Base-by-base conservation (phyloP, 2,329 filamentous ascomycete species). In the Dactylellina parvicollis region DNA sequence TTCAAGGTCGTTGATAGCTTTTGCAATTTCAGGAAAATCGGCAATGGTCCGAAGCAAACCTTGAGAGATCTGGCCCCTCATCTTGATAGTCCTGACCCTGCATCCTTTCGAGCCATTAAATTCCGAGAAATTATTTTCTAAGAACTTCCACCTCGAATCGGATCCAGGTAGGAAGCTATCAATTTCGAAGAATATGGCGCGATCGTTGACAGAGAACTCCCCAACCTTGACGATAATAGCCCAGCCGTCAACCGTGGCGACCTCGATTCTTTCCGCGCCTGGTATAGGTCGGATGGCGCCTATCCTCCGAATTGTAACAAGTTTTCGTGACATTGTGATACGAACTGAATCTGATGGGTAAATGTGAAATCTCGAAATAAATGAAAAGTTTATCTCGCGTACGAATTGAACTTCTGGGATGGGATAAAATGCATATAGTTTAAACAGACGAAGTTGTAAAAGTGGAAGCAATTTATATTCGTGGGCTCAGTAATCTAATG, bases 151-250 rank as follows among this genome's bases (percentile, higher is more conserved):
- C 0, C 75, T 61, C n/a, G 57, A 26, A 28, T 76, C 50, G 4
- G 22, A 49, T 7, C 44, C 47, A 5, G 79, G 79, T 4, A 81
- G 50, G 72, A 80, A 79, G 46, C 77, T 78, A 70, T 80, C 79
- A 20, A 80, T 78, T 61, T 80, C 79, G 54, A 80, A 78, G 40
- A 76, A 80, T 16, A 80, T 69, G 3, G 80, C 77, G 0, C 77
- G 54, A n/a, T 80, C 73, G 42, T 77, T 78, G 1, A 67, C 49
- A 14, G 72, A 1, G 69, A 72, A 77, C 0, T 57, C 38, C 7
- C 52, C 61, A 2, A 57, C 52, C 1, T 34, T 28, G 1, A 75
- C 70, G 1, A 80, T 72, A 0, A 80, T 76, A 1, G 49, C 75
- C 78, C 79, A 80, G 1, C 78, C 78, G n/a, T 78, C 79, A 2